Conservation (phyloP, 495 filamentous ascomycete species). For the Rusavskia elegans region DNA sequence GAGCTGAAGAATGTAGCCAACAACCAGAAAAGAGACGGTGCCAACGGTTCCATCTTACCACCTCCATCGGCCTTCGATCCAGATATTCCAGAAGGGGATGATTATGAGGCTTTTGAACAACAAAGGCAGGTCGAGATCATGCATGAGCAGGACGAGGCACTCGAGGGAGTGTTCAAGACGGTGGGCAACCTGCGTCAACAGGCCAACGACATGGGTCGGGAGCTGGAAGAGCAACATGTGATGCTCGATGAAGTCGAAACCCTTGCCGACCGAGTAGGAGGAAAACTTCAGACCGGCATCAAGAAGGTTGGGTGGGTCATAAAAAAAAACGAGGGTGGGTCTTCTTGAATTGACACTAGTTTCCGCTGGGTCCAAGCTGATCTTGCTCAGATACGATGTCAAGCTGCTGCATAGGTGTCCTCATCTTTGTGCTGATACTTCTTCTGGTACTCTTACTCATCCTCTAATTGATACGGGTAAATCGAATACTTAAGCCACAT, state of each 20-base stretch:
- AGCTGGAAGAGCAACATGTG: conserved; percentile 83
- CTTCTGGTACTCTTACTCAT: conserved; percentile 59
- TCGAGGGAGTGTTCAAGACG: conserved; percentile 84
- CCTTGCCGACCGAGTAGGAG: conserved; percentile 71
- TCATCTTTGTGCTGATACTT: conserved; percentile 74
- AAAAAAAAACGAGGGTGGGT: conserved; percentile 71
- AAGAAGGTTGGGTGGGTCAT: conserved; percentile 73
- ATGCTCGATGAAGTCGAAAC: conserved; percentile 67
- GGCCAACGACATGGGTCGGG: conserved; percentile 86
- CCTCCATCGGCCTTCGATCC: conserved; percentile 56
- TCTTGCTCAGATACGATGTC: conserved; percentile 51
- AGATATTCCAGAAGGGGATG: conserved; percentile 27
- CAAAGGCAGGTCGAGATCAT: conserved; percentile 82
- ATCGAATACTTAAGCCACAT: not conserved
- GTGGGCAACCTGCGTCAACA: conserved; percentile 80
- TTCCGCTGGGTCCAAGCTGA: conserved; percentile 17
- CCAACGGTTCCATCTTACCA: conserved; percentile 35
- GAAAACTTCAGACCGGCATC: conserved; percentile 70
- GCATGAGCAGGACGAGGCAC: conserved; percentile 83
- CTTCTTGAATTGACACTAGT: too few relatives aligned
- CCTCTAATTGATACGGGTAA: conserved; percentile 22
- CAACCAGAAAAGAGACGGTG: conserved; percentile 7
- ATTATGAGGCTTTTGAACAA: conserved; percentile 81
- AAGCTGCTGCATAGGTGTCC: conserved; percentile 76
- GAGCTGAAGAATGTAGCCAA: conserved; percentile 40